Conservation (phyloP, 345 rosid species). For the Conringia planisiliqua region DNA sequence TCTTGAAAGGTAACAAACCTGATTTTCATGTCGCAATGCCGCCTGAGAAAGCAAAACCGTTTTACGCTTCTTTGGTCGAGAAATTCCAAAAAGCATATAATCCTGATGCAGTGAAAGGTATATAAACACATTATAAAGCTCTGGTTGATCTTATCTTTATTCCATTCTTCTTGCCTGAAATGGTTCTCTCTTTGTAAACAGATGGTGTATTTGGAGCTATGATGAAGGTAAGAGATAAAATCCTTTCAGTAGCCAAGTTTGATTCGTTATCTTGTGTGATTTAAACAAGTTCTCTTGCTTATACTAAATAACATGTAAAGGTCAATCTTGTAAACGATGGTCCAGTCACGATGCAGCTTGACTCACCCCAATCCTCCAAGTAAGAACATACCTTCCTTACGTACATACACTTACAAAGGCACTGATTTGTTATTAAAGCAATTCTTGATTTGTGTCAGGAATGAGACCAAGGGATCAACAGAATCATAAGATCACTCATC, state of each 20-base stretch:
- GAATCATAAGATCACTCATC: slow-evolving; percentile 22
- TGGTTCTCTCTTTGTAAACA: slow-evolving; percentile 13
- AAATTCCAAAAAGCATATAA: slow-evolving; percentile 56
- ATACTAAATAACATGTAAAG: slow-evolving; percentile 31
- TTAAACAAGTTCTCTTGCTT: neutral
- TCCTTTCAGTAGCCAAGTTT: neutral
- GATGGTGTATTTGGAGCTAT: slow-evolving; percentile 85
- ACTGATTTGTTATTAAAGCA: neutral
- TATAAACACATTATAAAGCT: neutral
- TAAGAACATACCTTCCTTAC: slow-evolving; percentile 28
- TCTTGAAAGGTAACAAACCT: slow-evolving; percentile 96
- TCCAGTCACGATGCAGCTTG: slow-evolving; percentile 89
- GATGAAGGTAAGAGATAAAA: slow-evolving; percentile 61
- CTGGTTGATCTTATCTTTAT: neutral
- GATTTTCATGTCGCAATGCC: slow-evolving; percentile 97
- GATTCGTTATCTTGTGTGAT: neutral
- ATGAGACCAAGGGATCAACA: slow-evolving; percentile 16
- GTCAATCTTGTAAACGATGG: slow-evolving; percentile 86
- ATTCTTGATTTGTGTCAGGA: slow-evolving; percentile 31
- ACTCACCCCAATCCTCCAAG: slow-evolving; percentile 66
- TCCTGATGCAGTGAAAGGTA: slow-evolving; percentile 66
- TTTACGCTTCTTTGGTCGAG: slow-evolving; percentile 66
- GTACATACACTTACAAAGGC: neutral
- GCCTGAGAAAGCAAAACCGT: slow-evolving; percentile 71
- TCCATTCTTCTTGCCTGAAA: neutral